Conservation (phyloP, 352 stramenopile species). For the Stramenopiles sp. region DNA sequence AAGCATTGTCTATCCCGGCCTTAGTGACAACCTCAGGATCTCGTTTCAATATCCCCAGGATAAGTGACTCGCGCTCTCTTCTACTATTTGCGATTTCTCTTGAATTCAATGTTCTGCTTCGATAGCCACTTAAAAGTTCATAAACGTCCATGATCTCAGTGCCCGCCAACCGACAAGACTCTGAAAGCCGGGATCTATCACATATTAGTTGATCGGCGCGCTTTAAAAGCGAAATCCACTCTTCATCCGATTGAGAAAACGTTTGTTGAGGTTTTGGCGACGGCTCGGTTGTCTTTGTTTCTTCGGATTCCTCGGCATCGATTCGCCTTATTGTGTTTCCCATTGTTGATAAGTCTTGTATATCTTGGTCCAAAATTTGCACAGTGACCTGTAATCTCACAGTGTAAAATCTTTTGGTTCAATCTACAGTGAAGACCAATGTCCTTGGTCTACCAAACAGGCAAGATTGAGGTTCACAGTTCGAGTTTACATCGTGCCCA, state of each 20-base stretch:
- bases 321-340: not conserved
- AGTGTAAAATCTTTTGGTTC: too few relatives aligned
- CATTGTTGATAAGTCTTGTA: too few relatives aligned
- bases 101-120: not conserved
- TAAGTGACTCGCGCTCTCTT: not conserved
- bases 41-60: slow-evolving; percentile 2
- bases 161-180: not conserved
- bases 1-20: not conserved
- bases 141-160: not conserved
- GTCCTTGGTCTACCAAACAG: too few relatives aligned
- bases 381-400: too few relatives aligned
- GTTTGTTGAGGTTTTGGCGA: too few relatives aligned
- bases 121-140: slow-evolving; percentile 9
- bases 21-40: not conserved
- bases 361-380: too few relatives aligned
- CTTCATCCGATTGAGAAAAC: not conserved
- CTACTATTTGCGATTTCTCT: not conserved
- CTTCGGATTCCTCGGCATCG: not conserved
- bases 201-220: not conserved
- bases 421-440: too few relatives aligned
- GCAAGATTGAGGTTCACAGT: too few relatives aligned
- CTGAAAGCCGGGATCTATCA: not conserved
- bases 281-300: not conserved
- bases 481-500: too few relatives aligned
- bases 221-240: not conserved